Conservation (phyloP, 2,329 filamentous ascomycete species). For the Claviceps sp. region DNA sequence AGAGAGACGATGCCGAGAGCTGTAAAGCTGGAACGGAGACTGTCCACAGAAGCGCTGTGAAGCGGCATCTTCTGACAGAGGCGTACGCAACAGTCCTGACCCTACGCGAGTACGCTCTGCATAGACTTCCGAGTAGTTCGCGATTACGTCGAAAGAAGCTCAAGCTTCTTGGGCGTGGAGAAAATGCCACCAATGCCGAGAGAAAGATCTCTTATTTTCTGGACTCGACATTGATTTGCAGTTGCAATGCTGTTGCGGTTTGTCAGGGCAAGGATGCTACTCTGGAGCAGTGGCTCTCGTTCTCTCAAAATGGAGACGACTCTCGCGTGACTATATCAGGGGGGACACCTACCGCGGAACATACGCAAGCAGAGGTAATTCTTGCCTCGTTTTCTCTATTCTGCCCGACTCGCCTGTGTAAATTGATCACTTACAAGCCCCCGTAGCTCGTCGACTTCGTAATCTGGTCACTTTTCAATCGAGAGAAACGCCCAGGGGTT, state of each 20-base stretch:
- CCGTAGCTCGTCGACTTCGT: conserved; percentile 62
- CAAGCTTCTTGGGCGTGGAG: conserved; percentile 25
- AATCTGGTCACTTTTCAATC: conserved; percentile 64
- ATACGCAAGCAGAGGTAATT: conserved; percentile 50
- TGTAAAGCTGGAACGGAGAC: neutral
- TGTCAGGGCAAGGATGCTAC: conserved; percentile 22
- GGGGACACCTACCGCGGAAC: conserved; percentile 28
- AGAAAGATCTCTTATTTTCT: conserved; percentile 42
- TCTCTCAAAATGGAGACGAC: conserved; percentile 49
- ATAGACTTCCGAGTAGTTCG: conserved; percentile 52
- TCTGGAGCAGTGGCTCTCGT: conserved; percentile 43
- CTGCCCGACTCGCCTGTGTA: neutral
- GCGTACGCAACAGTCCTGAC: conserved; percentile 55
- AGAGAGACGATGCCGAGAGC: conserved; percentile 10
- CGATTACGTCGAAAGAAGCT: conserved; percentile 47
- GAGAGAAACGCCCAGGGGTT: conserved; percentile 27
- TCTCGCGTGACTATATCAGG: conserved; percentile 40
- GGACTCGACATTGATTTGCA: conserved; percentile 56
- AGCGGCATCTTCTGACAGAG: conserved; percentile 51
- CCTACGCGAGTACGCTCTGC: conserved; percentile 57
- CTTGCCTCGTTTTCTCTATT: neutral
- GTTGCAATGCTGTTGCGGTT: conserved; percentile 17
- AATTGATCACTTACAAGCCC: neutral
- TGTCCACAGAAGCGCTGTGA: conserved; percentile 13
- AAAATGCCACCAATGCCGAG: conserved; percentile 19